These are phyloP conservation scores for Phaffomyces opuntiae DNA, from an alignment of 805 yeast species.

Conservation along the genomic window DNA sequence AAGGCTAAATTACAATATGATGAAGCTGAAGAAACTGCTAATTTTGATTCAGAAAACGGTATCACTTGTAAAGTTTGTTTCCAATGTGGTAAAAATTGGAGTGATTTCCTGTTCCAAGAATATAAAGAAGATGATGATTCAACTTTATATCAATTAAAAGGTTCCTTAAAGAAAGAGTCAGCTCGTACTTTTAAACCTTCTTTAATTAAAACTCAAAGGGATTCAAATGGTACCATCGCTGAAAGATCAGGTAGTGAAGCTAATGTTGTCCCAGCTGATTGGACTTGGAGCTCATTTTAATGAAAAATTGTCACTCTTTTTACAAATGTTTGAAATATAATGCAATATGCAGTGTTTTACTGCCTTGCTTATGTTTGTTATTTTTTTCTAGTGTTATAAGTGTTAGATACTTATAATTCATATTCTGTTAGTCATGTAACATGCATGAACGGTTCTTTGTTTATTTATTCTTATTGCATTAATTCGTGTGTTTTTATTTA, in stretches of 20 bases:
- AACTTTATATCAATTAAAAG: not conserved
- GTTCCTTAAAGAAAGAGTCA: too few species aligned
- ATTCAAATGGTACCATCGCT: too few species aligned
- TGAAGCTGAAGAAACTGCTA: conserved; percentile 3
- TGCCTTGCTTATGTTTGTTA: too few species aligned
- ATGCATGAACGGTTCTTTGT: too few species aligned
- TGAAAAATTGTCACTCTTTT: too few species aligned
- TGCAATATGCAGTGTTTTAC: too few species aligned
- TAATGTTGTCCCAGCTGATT: conserved; percentile 47
- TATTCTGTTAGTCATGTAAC: too few species aligned
- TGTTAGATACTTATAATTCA: too few species aligned
- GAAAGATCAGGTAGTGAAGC: not conserved
- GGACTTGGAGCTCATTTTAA: conserved; percentile 59
- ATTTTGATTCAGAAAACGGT: conserved; percentile 48
- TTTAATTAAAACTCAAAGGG: not conserved
- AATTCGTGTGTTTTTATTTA: not conserved
- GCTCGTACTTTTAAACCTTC: too few species aligned
- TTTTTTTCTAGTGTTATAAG: too few species aligned
- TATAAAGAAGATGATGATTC: conserved; percentile 14
- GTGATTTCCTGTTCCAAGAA: conserved; percentile 28
- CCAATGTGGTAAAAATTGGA: conserved; percentile 47
- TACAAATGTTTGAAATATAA: too few species aligned
- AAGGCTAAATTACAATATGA: conserved; percentile 35
- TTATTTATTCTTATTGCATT: not conserved
- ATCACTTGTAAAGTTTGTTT: conserved; percentile 53